Evolutionary conservation across 345 rosid species (phyloP).

Genomic region (Brassica nigra): DNA sequence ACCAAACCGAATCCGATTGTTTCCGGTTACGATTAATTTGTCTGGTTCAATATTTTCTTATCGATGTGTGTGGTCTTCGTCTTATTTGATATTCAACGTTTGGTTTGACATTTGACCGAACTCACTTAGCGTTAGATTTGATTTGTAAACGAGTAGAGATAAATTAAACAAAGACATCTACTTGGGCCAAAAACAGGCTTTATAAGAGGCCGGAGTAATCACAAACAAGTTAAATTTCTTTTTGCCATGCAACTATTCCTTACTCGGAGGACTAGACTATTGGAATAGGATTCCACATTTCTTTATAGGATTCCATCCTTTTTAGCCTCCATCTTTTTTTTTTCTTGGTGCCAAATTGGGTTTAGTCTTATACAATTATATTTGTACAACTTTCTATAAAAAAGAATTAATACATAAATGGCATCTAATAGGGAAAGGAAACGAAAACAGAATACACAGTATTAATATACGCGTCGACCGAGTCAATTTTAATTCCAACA

Average conservation of each 20-base stretch:
- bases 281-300: not conserved
- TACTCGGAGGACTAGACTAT: not conserved
- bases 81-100: not conserved
- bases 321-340: not conserved
- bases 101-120: not conserved
- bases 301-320: not conserved
- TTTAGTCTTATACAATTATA: not conserved
- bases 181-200: conserved; percentile 22
- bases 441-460: not conserved
- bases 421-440: not conserved
- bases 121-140: conserved; percentile 8
- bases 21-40: not conserved
- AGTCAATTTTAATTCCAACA: not conserved
- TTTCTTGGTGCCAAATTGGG: too few species aligned
- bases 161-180: not conserved
- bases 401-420: not conserved
- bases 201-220: not conserved
- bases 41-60: not conserved
- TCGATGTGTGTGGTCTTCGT: not conserved
- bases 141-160: too few species aligned
- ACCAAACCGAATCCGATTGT: conserved; percentile 5
- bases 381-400: not conserved
- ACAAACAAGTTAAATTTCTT: not conserved
- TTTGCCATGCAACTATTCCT: not conserved
- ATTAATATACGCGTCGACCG: not conserved